Evolutionary conservation across 2,329 filamentous ascomycete species (phyloP), one percentile per base, ranked within the genome.

Genomic region (Colletotrichum navitas): DNA sequence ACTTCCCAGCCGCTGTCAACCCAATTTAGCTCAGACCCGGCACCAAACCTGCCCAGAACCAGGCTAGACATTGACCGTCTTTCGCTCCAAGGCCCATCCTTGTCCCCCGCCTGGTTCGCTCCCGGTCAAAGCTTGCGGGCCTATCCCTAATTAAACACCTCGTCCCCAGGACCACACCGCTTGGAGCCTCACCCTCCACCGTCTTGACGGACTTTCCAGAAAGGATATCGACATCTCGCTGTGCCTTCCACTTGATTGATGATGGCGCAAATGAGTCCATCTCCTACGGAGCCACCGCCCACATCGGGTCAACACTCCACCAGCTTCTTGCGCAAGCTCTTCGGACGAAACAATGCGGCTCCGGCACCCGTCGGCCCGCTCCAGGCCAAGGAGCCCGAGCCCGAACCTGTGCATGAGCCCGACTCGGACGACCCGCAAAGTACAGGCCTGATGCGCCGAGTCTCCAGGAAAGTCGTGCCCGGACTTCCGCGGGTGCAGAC

Each of bases 401-500:
- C 74, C 24, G 69, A 67, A 45, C 70, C 72, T 32, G 76, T 77
- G 59, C 74, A 73, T 26, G 77, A 76, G 29, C 59, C 72, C 36
- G 71, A 72, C 36, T 36, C 64, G 63, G 77, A 77, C 62, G 81
- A 81, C 54, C 71, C 74, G 39, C 72, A 76, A 63, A 80, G 77
- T 70, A 77, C 79, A 29, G 81, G 80, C 54, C 70, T 84, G 58
- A 80, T 83, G 29, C 82, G 83, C 65, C 84, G 85, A 72, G 79
- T 82, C 71, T 84, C 84, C 39, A 82, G 89, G 75, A 90, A 87
- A 77, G 93, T 94, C n/a, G 90, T 95, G 21, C 92, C 94, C 24
- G 92, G 92, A 21, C 83, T 97, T 47, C 93, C 94, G 49, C 89
- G 94, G 60, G 85, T 91, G 5, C 89, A 92, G 76, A 97, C 94